Percentiles rank a stretch among this genome's conserved stretches.
Conservation (phyloP, 2,329 filamentous ascomycete species). For the Curvularia hawaiiensis region DNA sequence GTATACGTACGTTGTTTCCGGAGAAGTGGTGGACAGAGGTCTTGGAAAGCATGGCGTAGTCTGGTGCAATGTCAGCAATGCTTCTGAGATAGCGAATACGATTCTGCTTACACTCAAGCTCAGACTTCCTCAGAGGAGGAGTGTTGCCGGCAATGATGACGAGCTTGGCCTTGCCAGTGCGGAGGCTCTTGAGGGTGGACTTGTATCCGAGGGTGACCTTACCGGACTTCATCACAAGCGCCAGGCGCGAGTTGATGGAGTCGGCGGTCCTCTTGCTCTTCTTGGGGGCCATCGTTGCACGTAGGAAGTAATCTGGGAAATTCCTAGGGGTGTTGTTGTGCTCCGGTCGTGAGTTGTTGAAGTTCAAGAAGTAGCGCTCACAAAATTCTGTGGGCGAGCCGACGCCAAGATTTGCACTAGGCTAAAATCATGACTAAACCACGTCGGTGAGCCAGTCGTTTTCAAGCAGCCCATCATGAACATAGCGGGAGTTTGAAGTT, state of each 20-base stretch:
- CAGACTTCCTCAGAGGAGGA: conserved; percentile 94
- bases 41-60: conserved; percentile 24
- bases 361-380: conserved; percentile 4
- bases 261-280: conserved; percentile 84
- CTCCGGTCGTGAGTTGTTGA: conserved; percentile 35
- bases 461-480: too few species aligned
- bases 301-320: conserved; percentile 35
- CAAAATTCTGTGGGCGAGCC: conserved; percentile 23
- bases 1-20: conserved; percentile 93
- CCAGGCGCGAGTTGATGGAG: conserved; percentile 71
- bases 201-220: conserved; percentile 93
- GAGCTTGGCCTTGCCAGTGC: conserved; percentile 97
- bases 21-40: conserved; percentile 86
- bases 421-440: conserved; percentile 8
- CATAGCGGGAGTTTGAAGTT: background rate
- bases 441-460: too few species aligned
- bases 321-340: conserved; percentile 43
- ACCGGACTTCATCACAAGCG: conserved; percentile 71
- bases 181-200: conserved; percentile 83
- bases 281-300: conserved; percentile 71
- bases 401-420: conserved; percentile 27
- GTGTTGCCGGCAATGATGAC: conserved; percentile 97
- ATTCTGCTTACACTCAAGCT: conserved; percentile 75
- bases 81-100: conserved; percentile 50
- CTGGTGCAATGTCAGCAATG: conserved; percentile 6